phyloP scores from a whole-genome alignment of 805 yeast species.

The Zygoascus tannicola region DNA sequence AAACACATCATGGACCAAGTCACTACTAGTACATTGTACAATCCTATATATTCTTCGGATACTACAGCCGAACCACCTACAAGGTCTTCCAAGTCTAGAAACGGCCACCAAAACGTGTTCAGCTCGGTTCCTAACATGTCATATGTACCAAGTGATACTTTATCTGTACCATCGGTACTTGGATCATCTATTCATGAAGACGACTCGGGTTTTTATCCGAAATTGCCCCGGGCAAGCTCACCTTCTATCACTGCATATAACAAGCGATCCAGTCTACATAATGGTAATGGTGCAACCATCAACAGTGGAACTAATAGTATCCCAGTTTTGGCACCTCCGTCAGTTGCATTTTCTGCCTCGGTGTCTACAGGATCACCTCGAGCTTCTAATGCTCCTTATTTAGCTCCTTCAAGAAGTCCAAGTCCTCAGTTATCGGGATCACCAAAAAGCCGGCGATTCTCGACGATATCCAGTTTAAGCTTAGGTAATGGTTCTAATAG shows the following conservation, averaged over 20 bases:
- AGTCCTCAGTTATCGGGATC: conserved; percentile 6
- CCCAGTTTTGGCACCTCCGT: conserved; percentile 4
- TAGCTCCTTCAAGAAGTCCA: not conserved
- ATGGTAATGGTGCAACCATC: not conserved
- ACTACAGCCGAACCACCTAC: too few species aligned
- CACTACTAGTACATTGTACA: too few species aligned
- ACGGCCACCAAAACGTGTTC: too few species aligned
- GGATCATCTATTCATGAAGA: not conserved
- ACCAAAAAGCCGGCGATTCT: conserved; percentile 5
- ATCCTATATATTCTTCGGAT: too few species aligned
- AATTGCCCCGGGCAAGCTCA: not conserved
- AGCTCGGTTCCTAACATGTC: too few species aligned
- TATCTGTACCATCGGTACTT: not conserved
- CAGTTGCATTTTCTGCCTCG: not conserved
- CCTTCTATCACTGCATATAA: not conserved
- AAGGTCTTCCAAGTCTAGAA: too few species aligned
- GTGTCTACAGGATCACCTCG: not conserved
- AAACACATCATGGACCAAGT: too few species aligned
- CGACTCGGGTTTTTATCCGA: not conserved
- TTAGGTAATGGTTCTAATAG: too few species aligned
- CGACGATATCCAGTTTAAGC: not conserved
- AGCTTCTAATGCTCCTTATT: not conserved
- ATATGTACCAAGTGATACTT: not conserved
- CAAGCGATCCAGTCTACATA: not conserved
- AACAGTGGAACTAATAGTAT: not conserved